Base-by-base conservation (phyloP, 1,284 basidiomycete genomes). In the Ceratobasidium sp. region DNA sequence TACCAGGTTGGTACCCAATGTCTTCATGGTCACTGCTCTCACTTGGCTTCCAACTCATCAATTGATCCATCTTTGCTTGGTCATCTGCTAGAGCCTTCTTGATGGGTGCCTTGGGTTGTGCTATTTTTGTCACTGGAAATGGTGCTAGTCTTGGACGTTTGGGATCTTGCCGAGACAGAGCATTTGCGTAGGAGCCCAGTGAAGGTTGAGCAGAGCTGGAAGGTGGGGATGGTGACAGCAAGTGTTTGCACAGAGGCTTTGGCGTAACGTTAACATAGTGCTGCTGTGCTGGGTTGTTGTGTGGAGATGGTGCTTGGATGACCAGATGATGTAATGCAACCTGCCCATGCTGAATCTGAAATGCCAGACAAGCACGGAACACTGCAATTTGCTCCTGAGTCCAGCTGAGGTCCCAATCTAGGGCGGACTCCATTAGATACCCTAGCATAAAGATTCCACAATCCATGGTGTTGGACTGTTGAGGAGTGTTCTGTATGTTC, bases 391-490 rank as follows among this genome's bases (percentile, higher is more conserved):
- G 38, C 23, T 14, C n/a, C 18, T 62, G 16, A 18, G 16, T 43
- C 59, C 59, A 62, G 26, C 5, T 1, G 2, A 43, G 38, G 6
- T 63, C 61, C 5, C 16, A 6, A 32, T 14, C 26, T 2, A 63
- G 26, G 6, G 7, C 28, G 18, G 13, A 28, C 11, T 35, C 44
- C 0, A 63, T 5, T 21, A 63, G 2, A 8, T 63, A 49, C 7
- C 28, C 44, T 18, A 63, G 23, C 7, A 49, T 43, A 63, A 23
- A 49, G 41, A 30, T n/a, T 3, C 61, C 44, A 49, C 61, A 63
- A 23, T 63, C 61, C 46, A 28, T 11, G n/a, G 2, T 7, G 30
- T 49, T 63, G 2, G 21, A 16, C 26, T 63, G 44, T 43, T 49
- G 61, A 23, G 61, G 44, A 30, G 38, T 44, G 18, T 28, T 46